Evolutionary conservation across 306 rosid species (phyloP).

Genomic region (Dryas alaskensis): DNA sequence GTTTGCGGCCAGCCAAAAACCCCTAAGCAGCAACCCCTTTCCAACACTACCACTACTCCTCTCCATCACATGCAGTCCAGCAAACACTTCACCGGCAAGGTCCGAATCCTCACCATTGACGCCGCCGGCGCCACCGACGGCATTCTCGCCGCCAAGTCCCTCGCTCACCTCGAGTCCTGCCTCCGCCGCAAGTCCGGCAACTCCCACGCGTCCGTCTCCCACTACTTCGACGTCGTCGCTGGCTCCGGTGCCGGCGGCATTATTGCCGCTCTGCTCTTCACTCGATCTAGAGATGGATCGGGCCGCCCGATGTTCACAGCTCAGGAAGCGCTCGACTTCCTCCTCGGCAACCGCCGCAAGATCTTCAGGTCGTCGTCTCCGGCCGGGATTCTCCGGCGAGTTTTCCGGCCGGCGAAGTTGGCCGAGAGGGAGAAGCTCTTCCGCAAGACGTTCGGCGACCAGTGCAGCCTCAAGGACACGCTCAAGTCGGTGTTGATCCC

Average conservation of each 20-base stretch:
- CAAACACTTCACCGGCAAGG: slow-evolving; percentile 50
- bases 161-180: slow-evolving; percentile 60
- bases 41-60: slow-evolving; percentile 3
- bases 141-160: slow-evolving; percentile 73
- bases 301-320: slow-evolving; percentile 62
- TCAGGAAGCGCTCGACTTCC: slow-evolving; percentile 56
- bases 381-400: slow-evolving; percentile 47
- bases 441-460: slow-evolving; percentile 60
- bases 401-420: slow-evolving; percentile 33
- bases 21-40: neutral
- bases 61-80: slow-evolving; percentile 25
- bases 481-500: slow-evolving; percentile 80
- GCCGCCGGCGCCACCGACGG: slow-evolving; percentile 85
- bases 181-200: slow-evolving; percentile 60
- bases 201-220: slow-evolving; percentile 47
- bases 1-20: neutral
- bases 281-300: slow-evolving; percentile 40
- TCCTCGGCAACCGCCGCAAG: slow-evolving; percentile 50
- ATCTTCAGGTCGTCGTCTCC: slow-evolving; percentile 34
- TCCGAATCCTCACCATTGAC: slow-evolving; percentile 76
- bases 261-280: slow-evolving; percentile 74
- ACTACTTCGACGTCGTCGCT: slow-evolving; percentile 75
- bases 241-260: slow-evolving; percentile 84
- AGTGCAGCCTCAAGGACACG: slow-evolving; percentile 65
- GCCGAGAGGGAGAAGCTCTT: slow-evolving; percentile 55